These are phyloP conservation scores for Inonotus hispidus DNA, from an alignment of 1,284 basidiomycete species.

Conservation along the genomic window DNA sequence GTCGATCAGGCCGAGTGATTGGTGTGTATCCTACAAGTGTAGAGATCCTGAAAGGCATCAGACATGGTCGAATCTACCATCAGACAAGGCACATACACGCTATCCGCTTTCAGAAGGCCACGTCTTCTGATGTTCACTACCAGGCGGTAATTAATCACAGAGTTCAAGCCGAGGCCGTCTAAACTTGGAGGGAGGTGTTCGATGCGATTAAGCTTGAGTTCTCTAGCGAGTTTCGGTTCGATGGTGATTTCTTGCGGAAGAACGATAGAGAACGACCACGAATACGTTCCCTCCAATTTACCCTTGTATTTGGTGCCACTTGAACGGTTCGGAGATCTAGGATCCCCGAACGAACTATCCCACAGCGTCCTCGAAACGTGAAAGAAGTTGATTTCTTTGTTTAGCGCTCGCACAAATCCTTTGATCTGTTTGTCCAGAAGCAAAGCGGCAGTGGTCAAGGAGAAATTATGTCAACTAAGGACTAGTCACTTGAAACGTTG, in stretches of 20 bases:
- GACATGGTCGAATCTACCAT: neutral
- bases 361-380: conserved; percentile 9
- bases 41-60: conserved; percentile 5
- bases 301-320: conserved; percentile 1
- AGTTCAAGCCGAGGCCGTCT: neutral
- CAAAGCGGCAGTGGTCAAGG: neutral
- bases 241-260: conserved; percentile 5
- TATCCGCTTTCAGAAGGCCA: conserved; percentile 7
- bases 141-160: conserved; percentile 12
- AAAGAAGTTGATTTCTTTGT: conserved; percentile 8
- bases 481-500: too few relatives aligned
- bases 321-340: neutral
- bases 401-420: conserved; percentile 3
- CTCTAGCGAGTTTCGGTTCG: conserved; percentile 6
- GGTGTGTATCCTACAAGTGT: conserved; percentile 15
- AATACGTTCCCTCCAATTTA: conserved; percentile 16
- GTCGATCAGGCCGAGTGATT: conserved; percentile 5
- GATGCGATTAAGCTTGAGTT: neutral
- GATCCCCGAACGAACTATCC: conserved; percentile 8
- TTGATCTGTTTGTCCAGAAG: conserved; percentile 1
- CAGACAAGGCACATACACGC: conserved; percentile 2
- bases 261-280: conserved; percentile 14
- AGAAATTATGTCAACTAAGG: neutral
- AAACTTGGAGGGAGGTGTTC: conserved; percentile 15
- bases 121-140: conserved; percentile 9